These are phyloP conservation scores for Rhexocercosporidium sp. DNA, from an alignment of 2,329 filamentous ascomycete species.

Conservation along the genomic window DNA sequence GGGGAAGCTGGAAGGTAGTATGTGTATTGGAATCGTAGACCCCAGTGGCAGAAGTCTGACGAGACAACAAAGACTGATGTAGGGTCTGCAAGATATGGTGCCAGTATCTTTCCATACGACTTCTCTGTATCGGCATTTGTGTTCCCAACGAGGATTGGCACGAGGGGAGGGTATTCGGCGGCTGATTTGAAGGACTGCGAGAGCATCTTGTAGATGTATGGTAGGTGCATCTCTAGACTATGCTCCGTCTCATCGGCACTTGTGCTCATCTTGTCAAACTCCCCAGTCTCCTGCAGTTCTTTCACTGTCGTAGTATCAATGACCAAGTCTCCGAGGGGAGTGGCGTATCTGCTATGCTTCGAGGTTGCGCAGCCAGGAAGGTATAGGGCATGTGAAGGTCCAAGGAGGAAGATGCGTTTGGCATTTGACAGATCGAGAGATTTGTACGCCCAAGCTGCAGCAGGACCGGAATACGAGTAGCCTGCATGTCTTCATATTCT, in stretches of 20 bases:
- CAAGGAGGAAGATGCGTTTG: conserved; percentile 90
- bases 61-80: conserved; percentile 85
- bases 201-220: conserved; percentile 85
- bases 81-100: conserved; percentile 77
- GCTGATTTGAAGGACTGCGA: conserved; percentile 54
- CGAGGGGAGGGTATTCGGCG: conserved; percentile 70
- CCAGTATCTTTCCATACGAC: conserved; percentile 70
- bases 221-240: conserved; percentile 95
- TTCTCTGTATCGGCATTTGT: conserved; percentile 71
- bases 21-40: conserved; percentile 80
- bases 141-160: conserved; percentile 86
- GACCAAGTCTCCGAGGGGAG: conserved; percentile 72
- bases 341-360: conserved; percentile 71
- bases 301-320: conserved; percentile 65
- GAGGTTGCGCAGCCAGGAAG: conserved; percentile 80
- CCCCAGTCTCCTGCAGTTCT: conserved; percentile 56
- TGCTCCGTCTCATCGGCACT: conserved; percentile 81
- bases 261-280: conserved; percentile 68
- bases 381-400: conserved; percentile 88
- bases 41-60: conserved; percentile 99
- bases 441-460: conserved; percentile 95
- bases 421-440: conserved; percentile 79
- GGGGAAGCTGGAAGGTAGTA: conserved; percentile 67
- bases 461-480: conserved; percentile 88
- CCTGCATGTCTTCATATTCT: conserved; percentile 78